Percentiles rank a stretch among this genome's conserved stretches.
These are phyloP conservation scores for Citrus hindsii DNA, from an alignment of 345 rosid genomes.

Conservation along the genomic window DNA sequence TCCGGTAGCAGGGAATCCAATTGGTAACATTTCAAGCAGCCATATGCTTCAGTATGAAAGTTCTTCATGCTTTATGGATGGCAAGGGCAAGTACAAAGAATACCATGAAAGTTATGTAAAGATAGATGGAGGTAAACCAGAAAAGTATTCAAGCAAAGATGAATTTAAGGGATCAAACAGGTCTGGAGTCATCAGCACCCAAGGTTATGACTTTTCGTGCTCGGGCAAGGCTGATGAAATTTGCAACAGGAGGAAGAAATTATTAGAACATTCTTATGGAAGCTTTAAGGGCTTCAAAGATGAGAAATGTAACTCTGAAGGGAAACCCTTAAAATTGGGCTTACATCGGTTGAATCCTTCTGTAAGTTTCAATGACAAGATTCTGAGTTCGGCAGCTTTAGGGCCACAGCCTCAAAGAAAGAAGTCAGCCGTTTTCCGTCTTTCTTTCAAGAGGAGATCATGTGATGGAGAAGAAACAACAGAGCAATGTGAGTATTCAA, in stretches of 20 bases:
- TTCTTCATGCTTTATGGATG: constrained; percentile 55
- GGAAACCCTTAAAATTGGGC: constrained; percentile 27
- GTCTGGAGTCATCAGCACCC: constrained; percentile 15
- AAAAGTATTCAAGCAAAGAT: constrained; percentile 24
- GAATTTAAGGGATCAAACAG: constrained; percentile 35
- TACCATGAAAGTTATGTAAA: constrained; percentile 58
- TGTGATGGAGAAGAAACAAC: constrained; percentile 57
- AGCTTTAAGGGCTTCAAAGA: constrained; percentile 43
- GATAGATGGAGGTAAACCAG: constrained; percentile 44
- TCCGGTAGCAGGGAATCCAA: constrained; percentile 31
- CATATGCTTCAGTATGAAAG: constrained; percentile 72
- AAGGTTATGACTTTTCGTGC: constrained; percentile 28
- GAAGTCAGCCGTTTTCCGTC: constrained; percentile 48
- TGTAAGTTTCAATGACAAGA: constrained; percentile 43
- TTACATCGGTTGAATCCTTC: constrained; percentile 36
- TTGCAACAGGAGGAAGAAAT: constrained; percentile 32
- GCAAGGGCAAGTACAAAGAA: constrained; percentile 56
- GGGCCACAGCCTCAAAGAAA: constrained; percentile 31
- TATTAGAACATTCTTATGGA: constrained; percentile 28
- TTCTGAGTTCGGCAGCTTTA: constrained; percentile 9
- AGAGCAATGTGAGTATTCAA: constrained; percentile 44
- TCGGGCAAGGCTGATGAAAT: constrained; percentile 36
- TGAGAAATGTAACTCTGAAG: constrained; percentile 26
- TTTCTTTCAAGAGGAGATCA: constrained; percentile 68
- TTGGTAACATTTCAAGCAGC: constrained; percentile 44